phyloP scores from a whole-genome alignment of 139 green algal genomes.

The Dunaliella primolecta region DNA sequence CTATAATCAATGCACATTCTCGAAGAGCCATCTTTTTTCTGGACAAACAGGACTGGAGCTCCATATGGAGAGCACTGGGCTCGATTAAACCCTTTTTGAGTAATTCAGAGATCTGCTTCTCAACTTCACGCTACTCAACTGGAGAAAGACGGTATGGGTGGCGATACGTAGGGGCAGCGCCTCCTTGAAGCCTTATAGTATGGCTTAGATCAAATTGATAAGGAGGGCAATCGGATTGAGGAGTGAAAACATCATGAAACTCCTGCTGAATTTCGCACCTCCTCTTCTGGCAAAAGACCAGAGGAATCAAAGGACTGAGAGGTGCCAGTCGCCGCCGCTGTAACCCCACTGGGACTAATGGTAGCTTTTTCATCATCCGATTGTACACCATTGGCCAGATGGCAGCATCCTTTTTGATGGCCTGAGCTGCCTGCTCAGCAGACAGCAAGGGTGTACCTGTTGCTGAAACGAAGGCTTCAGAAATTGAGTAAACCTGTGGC shows the following conservation, averaged over 20 bases:
- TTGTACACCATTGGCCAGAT: background rate
- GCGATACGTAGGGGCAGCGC: too few relatives aligned
- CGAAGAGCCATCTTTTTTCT: conserved; percentile 42
- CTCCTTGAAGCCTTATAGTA: background rate
- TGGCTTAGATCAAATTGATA: background rate
- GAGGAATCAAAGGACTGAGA: too few relatives aligned
- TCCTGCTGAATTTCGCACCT: background rate
- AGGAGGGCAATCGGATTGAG: background rate
- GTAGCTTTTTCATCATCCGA: too few relatives aligned
- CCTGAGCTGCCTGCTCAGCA: background rate
- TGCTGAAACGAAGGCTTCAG: too few relatives aligned
- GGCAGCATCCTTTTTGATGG: background rate
- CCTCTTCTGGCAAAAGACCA: too few relatives aligned
- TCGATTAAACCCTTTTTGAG: conserved; percentile 6
- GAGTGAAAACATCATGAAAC: background rate
- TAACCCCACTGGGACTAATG: too few relatives aligned
- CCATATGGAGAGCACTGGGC: conserved; percentile 11
- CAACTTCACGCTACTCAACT: too few relatives aligned
- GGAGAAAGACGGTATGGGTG: too few relatives aligned
- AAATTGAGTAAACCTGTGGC: too few relatives aligned
- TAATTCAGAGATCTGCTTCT: conserved; percentile 2
- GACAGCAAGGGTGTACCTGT: background rate
- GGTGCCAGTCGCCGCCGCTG: too few relatives aligned
- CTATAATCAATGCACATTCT: conserved; percentile 47
- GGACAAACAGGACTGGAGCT: conserved; percentile 6